Evolutionary conservation across 23 red algal species (phyloP).

Genomic region (Gracilaria gracilis): DNA sequence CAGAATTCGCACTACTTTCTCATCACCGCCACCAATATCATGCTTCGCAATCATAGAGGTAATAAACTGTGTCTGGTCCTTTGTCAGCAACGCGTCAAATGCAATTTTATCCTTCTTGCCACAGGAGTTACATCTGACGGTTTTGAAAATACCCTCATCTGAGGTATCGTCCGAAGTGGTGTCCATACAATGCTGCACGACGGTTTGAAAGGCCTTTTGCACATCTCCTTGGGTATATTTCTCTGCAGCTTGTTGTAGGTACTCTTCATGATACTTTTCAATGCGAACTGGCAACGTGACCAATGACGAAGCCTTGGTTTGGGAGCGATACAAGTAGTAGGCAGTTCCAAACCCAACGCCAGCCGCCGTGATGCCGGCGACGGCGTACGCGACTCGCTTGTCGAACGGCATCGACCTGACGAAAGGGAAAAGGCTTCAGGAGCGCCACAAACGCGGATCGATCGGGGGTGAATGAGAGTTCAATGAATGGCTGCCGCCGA

Average conservation of each 20-base stretch:
- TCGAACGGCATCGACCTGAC: not conserved
- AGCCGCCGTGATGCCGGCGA: constrained; percentile 1
- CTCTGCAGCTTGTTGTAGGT: not conserved
- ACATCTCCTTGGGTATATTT: constrained; percentile 18
- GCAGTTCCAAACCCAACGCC: constrained; percentile 20
- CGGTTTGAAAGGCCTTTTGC: not conserved
- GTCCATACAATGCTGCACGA: constrained; percentile 24
- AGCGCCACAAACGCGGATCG: not conserved
- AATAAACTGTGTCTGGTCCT: constrained; percentile 6
- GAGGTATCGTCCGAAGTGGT: not conserved
- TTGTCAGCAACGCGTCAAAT: not conserved
- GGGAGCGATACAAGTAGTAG: constrained; percentile 25
- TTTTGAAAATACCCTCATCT: constrained; percentile 17
- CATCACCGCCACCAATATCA: constrained; percentile 30
- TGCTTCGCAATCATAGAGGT: constrained; percentile 2
- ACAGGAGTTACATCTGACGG: constrained; percentile 37
- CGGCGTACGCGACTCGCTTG: constrained; percentile 7
- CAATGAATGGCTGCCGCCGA: too few relatives aligned
- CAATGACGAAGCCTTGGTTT: not conserved
- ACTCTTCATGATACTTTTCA: constrained; percentile 35
- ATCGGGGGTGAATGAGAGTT: too few relatives aligned
- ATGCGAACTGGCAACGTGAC: not conserved
- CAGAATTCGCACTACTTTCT: constrained; percentile 37
- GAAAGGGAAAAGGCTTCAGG: not conserved
- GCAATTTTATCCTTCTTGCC: constrained; percentile 47